Evolutionary conservation across 1,284 basidiomycete genomes (phyloP).

Genomic region (Cutaneotrichosporon spelunceum): DNA sequence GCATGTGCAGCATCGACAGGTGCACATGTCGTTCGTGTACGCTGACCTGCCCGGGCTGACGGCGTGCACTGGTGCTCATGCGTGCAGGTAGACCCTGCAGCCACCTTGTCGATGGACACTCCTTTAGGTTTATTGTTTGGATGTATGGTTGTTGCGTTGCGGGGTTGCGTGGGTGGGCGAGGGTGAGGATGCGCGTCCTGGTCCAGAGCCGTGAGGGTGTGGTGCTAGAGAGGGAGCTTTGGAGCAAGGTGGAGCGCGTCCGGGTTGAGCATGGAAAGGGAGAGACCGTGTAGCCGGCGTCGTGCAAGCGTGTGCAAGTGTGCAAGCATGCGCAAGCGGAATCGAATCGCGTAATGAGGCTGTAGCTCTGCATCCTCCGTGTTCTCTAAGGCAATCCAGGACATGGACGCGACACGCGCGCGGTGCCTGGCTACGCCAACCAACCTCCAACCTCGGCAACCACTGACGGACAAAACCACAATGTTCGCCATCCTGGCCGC

Average conservation of each 20-base stretch:
- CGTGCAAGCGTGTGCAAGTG: no score
- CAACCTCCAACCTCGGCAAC: background rate
- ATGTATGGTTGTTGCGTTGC: slow-evolving; percentile 10
- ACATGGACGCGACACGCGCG: background rate
- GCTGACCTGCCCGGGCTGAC: background rate
- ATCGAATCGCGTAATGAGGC: no score
- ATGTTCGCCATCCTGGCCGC: slow-evolving; percentile 4
- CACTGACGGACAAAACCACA: background rate
- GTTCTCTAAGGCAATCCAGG: no score
- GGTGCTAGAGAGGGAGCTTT: no score
- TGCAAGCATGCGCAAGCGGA: background rate
- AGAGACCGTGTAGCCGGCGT: no score
- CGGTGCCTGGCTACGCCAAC: background rate
- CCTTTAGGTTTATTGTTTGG: slow-evolving; percentile 8
- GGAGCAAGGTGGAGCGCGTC: no score
- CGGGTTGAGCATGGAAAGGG: no score
- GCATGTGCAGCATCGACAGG: background rate
- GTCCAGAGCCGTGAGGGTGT: no score
- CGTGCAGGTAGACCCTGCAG: slow-evolving; percentile 2
- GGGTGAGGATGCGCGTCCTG: no score
- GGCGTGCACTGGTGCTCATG: background rate
- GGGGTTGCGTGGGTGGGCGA: no score
- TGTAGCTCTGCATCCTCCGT: no score
- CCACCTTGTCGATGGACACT: slow-evolving; percentile 1
- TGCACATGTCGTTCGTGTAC: background rate